Base-by-base conservation (phyloP, 768 basidiomycete genomes). In the Boletus pseudopeckii region DNA sequence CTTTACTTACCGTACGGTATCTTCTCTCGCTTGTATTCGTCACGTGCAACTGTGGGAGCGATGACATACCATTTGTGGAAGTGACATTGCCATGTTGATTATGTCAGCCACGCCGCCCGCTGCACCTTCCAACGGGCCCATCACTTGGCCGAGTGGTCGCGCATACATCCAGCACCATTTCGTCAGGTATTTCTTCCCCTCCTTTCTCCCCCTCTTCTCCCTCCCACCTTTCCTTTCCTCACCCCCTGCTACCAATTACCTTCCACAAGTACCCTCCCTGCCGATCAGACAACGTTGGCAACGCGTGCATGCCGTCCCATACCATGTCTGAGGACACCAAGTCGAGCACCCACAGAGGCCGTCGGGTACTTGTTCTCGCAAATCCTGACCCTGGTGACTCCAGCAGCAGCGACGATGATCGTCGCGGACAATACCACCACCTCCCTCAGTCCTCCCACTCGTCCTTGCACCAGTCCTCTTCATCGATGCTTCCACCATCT, bases 291-390 rank as follows among this genome's bases (percentile, higher is more conserved):
- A 56, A 59, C 62, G 60, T 56, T 57, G 61, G 39, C 49, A 60
- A 68, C 61, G 60, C 66, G 59, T 64, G 66, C 55, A 70, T 72
- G 69, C 60, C 63, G 58, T 53, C 57, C 53, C 61, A 57, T 52
- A 50, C 66, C 64, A 86, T 86, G 85, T 81, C 84, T 55, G 86
- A 87, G 73, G 82, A 82, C 66, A 64, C 76, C 52, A 73, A 78
- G 68, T 74, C 74, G 40, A 64, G 57, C 60, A 60, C 63, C 26
- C 62, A 67, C 45, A 71, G 56, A 50, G 56, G 53, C 55, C 76
- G 69, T 61, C 75, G 73, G 57, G 69, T 80, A 51, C 77, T 85
- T 40, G 77, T 80, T 66, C 76, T 89, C 58, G 76, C 79, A 55
- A 88, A 88, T 64, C 85, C 84, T 2, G 74, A 79, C 63, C 77